Percentiles rank a stretch among this genome's conserved stretches.
Conservation (phyloP, 805 yeast species). For the Yamadazyma scolyti region DNA sequence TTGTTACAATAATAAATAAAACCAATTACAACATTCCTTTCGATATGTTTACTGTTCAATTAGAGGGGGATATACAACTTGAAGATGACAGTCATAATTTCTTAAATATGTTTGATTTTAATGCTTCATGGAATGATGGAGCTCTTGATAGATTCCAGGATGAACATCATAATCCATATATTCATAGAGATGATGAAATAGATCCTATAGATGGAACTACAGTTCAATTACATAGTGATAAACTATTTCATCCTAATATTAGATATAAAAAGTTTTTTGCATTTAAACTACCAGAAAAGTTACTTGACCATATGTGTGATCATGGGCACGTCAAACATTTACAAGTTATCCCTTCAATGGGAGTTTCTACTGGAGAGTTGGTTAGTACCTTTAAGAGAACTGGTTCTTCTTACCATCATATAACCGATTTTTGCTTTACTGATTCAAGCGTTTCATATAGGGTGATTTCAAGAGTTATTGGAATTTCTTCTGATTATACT, state of each 20-base stretch:
- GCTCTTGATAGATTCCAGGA: constrained; percentile 26
- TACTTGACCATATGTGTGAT: constrained; percentile 32
- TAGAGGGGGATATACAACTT: constrained; percentile 32
- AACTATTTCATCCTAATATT: constrained; percentile 25
- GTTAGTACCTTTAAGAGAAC: constrained; percentile 15
- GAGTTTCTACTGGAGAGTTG: constrained; percentile 27
- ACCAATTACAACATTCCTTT: constrained; percentile 27
- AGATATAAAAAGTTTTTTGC: constrained; percentile 39
- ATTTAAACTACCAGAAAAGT: constrained; percentile 34
- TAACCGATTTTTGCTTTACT: constrained; percentile 24
- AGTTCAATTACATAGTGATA: constrained; percentile 19
- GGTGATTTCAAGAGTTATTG: constrained; percentile 34
- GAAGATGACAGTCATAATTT: constrained; percentile 22
- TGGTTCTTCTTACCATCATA: constrained; percentile 2
- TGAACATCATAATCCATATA: constrained; percentile 28
- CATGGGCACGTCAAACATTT: constrained; percentile 35
- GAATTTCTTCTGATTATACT: constrained; percentile 30
- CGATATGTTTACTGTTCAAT: constrained; percentile 36
- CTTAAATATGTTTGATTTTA: constrained; percentile 39
- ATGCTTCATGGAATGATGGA: constrained; percentile 39
- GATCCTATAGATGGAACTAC: constrained; percentile 33
- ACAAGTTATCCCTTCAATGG: constrained; percentile 34
- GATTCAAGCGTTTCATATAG: constrained; percentile 29
- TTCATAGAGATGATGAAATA: constrained; percentile 14
- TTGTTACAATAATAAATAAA: constrained; percentile 26